phyloP scores from a whole-genome alignment of 305 asterid species.

The Fraxinus xanthoxyloides region DNA sequence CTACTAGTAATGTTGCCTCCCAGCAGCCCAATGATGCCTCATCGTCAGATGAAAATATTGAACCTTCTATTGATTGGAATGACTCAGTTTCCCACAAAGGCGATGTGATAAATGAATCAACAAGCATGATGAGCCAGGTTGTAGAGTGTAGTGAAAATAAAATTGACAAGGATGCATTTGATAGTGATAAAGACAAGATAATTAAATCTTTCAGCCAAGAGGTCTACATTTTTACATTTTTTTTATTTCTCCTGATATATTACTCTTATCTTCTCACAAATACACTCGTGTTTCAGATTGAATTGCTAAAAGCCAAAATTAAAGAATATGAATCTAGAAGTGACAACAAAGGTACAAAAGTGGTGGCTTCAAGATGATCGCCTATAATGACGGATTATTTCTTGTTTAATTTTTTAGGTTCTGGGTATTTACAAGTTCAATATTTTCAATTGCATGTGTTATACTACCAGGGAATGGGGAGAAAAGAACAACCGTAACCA shows the following conservation, averaged over 20 bases:
- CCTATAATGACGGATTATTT: not conserved
- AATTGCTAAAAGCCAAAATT: slow-evolving; percentile 56
- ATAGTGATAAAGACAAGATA: slow-evolving; percentile 41
- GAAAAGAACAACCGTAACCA: slow-evolving; percentile 25
- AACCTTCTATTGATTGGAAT: slow-evolving; percentile 28
- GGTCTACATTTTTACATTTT: slow-evolving; percentile 40
- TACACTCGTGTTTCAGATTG: slow-evolving; percentile 52
- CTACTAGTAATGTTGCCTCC: slow-evolving; percentile 28
- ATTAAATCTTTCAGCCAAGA: slow-evolving; percentile 59
- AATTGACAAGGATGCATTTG: slow-evolving; percentile 33
- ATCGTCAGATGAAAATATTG: slow-evolving; percentile 36
- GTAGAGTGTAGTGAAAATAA: slow-evolving; percentile 38
- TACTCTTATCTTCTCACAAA: slow-evolving; percentile 27
- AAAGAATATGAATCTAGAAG: slow-evolving; percentile 46
- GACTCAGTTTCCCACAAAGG: slow-evolving; percentile 20
- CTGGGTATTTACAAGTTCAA: not conserved
- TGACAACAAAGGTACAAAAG: slow-evolving; percentile 49
- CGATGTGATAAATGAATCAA: slow-evolving; percentile 26
- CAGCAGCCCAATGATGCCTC: slow-evolving; percentile 36
- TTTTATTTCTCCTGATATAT: slow-evolving; percentile 18
- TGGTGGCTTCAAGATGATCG: slow-evolving; percentile 21
- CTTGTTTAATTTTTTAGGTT: not conserved
- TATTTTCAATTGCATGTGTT: slow-evolving; percentile 25
- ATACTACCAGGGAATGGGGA: slow-evolving; percentile 42
- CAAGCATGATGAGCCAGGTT: slow-evolving; percentile 35